A percentile compares a stretch with the other conserved stretches of the same genome.
These are phyloP conservation scores for Cerrena zonata DNA, from an alignment of 1,284 basidiomycete species.

Conservation along the genomic window DNA sequence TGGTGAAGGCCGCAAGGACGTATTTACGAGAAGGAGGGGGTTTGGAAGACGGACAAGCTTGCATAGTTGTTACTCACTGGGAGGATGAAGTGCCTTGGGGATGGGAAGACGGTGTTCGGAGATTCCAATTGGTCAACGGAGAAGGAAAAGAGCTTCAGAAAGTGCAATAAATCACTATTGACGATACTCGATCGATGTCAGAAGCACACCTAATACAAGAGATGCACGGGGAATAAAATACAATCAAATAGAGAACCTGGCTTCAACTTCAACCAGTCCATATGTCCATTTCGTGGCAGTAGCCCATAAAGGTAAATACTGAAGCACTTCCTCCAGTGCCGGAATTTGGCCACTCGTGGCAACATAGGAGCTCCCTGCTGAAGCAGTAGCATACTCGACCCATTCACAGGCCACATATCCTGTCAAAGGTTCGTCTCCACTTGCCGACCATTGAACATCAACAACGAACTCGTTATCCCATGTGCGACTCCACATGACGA, in stretches of 20 bases:
- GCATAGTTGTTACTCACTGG: slow-evolving; percentile 84
- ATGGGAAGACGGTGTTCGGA: slow-evolving; percentile 42
- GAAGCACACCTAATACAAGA: too few species aligned
- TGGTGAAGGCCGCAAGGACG: slow-evolving; percentile 57
- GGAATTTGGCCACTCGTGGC: slow-evolving; percentile 46
- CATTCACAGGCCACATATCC: slow-evolving; percentile 65
- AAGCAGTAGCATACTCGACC: slow-evolving; percentile 61
- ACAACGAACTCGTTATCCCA: slow-evolving; percentile 55
- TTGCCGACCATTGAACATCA: slow-evolving; percentile 7
- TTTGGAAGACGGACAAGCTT: slow-evolving; percentile 56
- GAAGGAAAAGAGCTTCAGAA: slow-evolving; percentile 21
- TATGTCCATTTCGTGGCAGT: slow-evolving; percentile 51
- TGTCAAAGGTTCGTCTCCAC: slow-evolving; percentile 25
- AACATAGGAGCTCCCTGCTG: slow-evolving; percentile 33
- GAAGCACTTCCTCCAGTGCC: slow-evolving; percentile 63
- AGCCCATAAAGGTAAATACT: slow-evolving; percentile 65
- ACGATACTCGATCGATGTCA: too few species aligned
- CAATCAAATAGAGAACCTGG: slow-evolving; percentile 37
- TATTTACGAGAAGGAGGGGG: slow-evolving; percentile 55
- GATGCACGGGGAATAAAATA: background rate
- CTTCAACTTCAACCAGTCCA: slow-evolving; percentile 58
- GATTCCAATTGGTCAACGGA: slow-evolving; percentile 35
- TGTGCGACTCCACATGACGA: slow-evolving; percentile 57
- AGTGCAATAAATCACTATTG: too few species aligned
- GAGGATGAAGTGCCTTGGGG: slow-evolving; percentile 82